These are phyloP conservation scores for Mycena latifolia DNA, from an alignment of 768 basidiomycete species.

Conservation along the genomic window DNA sequence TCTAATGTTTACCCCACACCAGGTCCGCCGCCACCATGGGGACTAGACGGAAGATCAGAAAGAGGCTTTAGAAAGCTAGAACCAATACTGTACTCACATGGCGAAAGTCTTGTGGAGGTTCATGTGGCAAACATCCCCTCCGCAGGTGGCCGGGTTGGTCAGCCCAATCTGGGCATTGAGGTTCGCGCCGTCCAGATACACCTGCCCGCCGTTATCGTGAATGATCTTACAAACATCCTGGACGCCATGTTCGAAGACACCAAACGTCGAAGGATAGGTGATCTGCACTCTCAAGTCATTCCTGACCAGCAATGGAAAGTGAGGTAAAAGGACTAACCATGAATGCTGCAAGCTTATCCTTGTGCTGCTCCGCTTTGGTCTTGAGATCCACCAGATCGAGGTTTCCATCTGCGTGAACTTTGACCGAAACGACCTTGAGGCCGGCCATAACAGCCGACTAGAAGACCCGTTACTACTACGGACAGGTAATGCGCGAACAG, in stretches of 20 bases:
- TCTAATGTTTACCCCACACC: conserved; percentile 80
- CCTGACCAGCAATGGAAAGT: not conserved
- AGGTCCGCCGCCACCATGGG: conserved; percentile 97
- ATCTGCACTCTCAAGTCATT: conserved; percentile 63
- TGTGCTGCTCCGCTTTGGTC: conserved; percentile 91
- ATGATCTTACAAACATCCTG: conserved; percentile 92
- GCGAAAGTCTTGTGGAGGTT: conserved; percentile 99
- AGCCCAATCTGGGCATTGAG: conserved; percentile 94
- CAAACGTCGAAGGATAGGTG: conserved; percentile 97
- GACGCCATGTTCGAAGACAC: conserved; percentile 96
- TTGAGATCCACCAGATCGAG: conserved; percentile 90
- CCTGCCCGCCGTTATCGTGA: conserved; percentile 95
- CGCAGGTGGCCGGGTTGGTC: conserved; percentile 94
- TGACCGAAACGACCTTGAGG: conserved; percentile 95
- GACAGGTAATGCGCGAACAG: not conserved
- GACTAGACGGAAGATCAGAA: conserved; percentile 57
- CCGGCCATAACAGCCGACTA: conserved; percentile 98
- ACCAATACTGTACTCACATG: conserved; percentile 70
- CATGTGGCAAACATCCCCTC: conserved; percentile 98
- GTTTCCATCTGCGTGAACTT: conserved; percentile 88
- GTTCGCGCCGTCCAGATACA: conserved; percentile 98
- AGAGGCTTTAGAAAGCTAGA: not conserved
- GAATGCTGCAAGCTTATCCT: conserved; percentile 92
- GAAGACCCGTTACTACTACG: conserved; percentile 31
- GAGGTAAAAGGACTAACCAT: conserved; percentile 69